Conservation (phyloP, 495 filamentous ascomycete species). For the Talaromyces trachyspermus region DNA sequence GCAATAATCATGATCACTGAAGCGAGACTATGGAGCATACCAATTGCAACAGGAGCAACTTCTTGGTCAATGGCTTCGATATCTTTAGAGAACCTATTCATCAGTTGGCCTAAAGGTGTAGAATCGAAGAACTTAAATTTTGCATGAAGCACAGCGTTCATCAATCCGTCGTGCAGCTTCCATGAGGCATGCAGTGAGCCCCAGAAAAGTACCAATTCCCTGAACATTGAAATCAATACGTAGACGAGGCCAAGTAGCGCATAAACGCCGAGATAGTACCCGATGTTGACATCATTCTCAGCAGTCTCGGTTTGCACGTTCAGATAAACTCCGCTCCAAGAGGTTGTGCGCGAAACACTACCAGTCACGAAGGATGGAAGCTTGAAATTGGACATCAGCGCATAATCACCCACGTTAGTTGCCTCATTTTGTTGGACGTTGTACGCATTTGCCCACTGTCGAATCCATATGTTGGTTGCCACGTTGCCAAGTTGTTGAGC, state of each 20-base stretch:
- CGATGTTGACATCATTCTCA: conserved; percentile 58
- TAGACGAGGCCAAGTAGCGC: conserved; percentile 69
- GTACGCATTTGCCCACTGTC: conserved; percentile 75
- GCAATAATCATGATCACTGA: conserved; percentile 83
- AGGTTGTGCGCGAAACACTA: conserved; percentile 28
- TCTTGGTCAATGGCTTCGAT: conserved; percentile 94
- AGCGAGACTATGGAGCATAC: conserved; percentile 58
- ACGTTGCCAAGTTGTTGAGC: conserved; percentile 77
- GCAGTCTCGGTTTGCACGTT: conserved; percentile 15
- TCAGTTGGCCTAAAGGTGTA: conserved; percentile 91
- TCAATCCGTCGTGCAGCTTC: conserved; percentile 72
- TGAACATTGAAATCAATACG: conserved; percentile 63
- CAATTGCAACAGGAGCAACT: conserved; percentile 82
- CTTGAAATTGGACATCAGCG: conserved; percentile 33
- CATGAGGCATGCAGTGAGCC: conserved; percentile 85
- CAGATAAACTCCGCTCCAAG: conserved; percentile 22
- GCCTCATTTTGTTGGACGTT: conserved; percentile 19
- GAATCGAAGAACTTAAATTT: conserved; percentile 98
- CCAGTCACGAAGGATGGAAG: conserved; percentile 35
- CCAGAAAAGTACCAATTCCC: conserved; percentile 85
- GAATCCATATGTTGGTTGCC: conserved; percentile 87
- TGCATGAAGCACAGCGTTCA: conserved; percentile 74
- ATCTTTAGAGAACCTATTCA: conserved; percentile 98
- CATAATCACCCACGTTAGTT: conserved; percentile 30
- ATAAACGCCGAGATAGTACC: conserved; percentile 80